A percentile compares a stretch with the other conserved stretches of the same genome.
phyloP scores from a whole-genome alignment of 306 rosid species.

The Erythrophleum fordii region DNA sequence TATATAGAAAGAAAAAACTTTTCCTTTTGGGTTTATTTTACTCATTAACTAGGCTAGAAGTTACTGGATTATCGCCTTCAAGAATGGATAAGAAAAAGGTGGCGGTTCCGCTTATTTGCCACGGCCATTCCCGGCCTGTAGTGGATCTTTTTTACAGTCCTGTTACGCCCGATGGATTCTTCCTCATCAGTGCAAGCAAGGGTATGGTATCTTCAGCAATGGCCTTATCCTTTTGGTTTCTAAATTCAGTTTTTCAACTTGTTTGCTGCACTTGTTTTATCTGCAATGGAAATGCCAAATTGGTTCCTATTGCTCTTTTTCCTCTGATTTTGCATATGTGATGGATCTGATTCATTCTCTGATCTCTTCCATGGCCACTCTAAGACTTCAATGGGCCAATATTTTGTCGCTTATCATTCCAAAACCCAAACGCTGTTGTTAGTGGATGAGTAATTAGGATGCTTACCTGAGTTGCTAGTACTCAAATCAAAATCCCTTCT shows the following conservation, averaged over 20 bases:
- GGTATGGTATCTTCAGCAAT: slow-evolving; percentile 49
- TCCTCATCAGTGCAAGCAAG: slow-evolving; percentile 98
- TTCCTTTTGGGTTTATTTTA: slow-evolving; percentile 5
- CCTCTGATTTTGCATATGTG: neutral
- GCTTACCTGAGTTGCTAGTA: neutral
- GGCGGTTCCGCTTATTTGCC: slow-evolving; percentile 86
- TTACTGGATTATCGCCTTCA: slow-evolving; percentile 16
- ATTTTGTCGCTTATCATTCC: neutral
- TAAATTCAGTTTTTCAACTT: neutral
- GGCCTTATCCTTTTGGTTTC: neutral
- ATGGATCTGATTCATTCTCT: slow-evolving; percentile 14
- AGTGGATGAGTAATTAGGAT: slow-evolving; percentile 16
- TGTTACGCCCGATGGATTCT: slow-evolving; percentile 87
- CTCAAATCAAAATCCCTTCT: neutral
- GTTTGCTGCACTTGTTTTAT: neutral
- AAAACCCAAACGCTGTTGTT: neutral
- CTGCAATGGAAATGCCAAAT: neutral
- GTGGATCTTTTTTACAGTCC: slow-evolving; percentile 96
- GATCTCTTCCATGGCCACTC: neutral
- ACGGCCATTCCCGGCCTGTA: slow-evolving; percentile 94
- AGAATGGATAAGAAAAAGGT: slow-evolving; percentile 86
- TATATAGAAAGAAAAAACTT: neutral
- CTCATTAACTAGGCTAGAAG: slow-evolving; percentile 2
- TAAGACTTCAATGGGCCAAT: neutral
- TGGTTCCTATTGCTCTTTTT: neutral